phyloP scores from a whole-genome alignment of 805 yeast genomes.

The Cyberlindnera suaveolens region DNA sequence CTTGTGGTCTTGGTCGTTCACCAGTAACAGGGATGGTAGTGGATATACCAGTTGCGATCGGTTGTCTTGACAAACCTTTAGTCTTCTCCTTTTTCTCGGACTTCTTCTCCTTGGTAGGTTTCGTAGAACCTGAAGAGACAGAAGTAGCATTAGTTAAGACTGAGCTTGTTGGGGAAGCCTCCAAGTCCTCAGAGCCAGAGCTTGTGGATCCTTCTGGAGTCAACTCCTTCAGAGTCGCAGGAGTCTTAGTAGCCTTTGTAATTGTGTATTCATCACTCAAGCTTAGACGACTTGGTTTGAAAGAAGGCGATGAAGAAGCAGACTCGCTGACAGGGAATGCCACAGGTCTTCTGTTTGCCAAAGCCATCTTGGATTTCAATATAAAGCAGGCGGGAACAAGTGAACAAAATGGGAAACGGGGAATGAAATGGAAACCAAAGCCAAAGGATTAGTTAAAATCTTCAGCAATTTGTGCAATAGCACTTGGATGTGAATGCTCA shows the following conservation, averaged over 20 bases:
- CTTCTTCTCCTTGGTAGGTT: constrained; percentile 11
- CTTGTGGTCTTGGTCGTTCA: constrained; percentile 64
- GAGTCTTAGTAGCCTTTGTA: constrained; percentile 4
- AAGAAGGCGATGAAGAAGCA: constrained; percentile 22
- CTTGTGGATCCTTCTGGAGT: constrained; percentile 19
- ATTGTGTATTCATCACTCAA: constrained; percentile 15
- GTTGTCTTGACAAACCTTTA: constrained; percentile 21
- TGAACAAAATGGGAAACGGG: background rate
- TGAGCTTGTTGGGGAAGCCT: constrained; percentile 22
- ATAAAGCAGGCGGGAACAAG: background rate
- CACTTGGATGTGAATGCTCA: background rate
- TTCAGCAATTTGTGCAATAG: constrained; percentile 9
- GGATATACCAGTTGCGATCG: constrained; percentile 60
- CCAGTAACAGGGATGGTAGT: constrained; percentile 80
- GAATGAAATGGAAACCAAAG: background rate
- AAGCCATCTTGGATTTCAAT: constrained; percentile 41
- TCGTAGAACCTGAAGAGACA: constrained; percentile 7
- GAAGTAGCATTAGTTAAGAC: constrained; percentile 16
- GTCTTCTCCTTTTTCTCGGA: constrained; percentile 20
- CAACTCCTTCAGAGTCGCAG: constrained; percentile 17
- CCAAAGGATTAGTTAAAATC: constrained; percentile 25
- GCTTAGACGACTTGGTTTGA: constrained; percentile 26
- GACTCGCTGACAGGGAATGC: constrained; percentile 38
- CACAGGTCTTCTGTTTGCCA: constrained; percentile 62
- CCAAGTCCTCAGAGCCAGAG: constrained; percentile 21